Evolutionary conservation across 1,284 basidiomycete species (phyloP), one percentile per base, ranked within the genome.

Genomic region (Veloboletus limbatus): DNA sequence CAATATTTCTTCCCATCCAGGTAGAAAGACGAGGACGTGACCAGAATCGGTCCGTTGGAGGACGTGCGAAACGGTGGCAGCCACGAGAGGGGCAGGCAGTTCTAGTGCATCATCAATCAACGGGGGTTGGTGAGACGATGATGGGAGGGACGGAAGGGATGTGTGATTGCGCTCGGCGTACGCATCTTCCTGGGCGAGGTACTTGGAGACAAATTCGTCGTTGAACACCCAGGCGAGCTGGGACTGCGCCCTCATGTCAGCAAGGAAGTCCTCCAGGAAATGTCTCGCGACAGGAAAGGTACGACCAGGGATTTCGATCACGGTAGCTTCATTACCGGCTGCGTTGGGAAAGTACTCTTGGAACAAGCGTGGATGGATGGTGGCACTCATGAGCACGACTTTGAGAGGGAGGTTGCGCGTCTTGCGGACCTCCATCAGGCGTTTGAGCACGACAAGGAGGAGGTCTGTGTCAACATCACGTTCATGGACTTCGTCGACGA

Each of bases 401-500:
- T 93, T 96, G 68, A 98, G 72, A 9, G 92, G 88, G 40, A 82
- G 79, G 25, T 81, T 79, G 54, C 83, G 81, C 4, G 78, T 74
- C 59, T 81, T 85, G 54, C 94, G 80, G 54, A 94, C 87, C 6
- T 78, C 80, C 54, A 97, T 67, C 17, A 97, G 69, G 18, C 90
- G 83, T 70, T 96, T 95, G 54, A 98, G 77, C 11, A 96, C 92
- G 47, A 96, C 92, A 8, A 99, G 79, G 37, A 96, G 70, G 37
- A 98, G 71, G 67, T 98, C 96, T 0, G 92, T 97, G 63, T 97
- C 94, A 47, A 97, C 84, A 60, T 97, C 94, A 25, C 95, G 85
- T 68, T 97, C 94, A 67, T 99, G 95, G 3, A 96, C 95, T 69
- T 99, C 95, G 66, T 99, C 95, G 33, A 97, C 90, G 31, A 97